phyloP scores from a whole-genome alignment of 2,329 filamentous ascomycete genomes.

The Pseudonectria foliicola region DNA sequence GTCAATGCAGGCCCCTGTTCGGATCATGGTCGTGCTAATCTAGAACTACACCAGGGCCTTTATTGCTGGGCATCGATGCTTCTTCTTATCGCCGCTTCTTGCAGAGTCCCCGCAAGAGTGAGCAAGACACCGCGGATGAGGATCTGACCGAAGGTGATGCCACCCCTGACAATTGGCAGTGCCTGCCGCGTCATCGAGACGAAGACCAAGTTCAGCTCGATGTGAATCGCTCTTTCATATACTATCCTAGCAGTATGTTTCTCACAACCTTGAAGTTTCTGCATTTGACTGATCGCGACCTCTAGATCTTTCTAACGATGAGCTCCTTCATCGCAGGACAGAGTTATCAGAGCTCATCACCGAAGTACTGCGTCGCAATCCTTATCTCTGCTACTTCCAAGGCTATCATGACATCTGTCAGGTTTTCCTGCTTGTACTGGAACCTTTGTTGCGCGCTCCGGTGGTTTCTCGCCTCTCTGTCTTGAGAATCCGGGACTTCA shows the following conservation, averaged over 20 bases:
- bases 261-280: neutral
- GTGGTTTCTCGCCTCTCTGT: constrained; percentile 77
- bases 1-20: constrained; percentile 29
- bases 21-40: constrained; percentile 4
- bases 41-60: constrained; percentile 46
- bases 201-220: constrained; percentile 89
- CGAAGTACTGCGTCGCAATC: constrained; percentile 70
- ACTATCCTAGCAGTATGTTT: constrained; percentile 72
- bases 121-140: constrained; percentile 7
- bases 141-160: constrained; percentile 5
- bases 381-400: constrained; percentile 91
- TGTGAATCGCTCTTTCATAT: constrained; percentile 93
- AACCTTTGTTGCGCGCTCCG: constrained; percentile 48
- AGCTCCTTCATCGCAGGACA: constrained; percentile 63
- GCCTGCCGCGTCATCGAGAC: constrained; percentile 70
- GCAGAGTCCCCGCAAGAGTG: neutral
- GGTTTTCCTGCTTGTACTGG: constrained; percentile 82
- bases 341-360: constrained; percentile 77
- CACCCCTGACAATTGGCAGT: constrained; percentile 41
- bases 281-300: constrained; percentile 15
- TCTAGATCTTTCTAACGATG: constrained; percentile 59
- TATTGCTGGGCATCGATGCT: constrained; percentile 41
- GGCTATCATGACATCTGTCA: constrained; percentile 98
- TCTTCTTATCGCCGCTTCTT: constrained; percentile 9
- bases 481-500: constrained; percentile 91